A percentile compares a stretch with the other conserved stretches of the same genome.
Conservation (phyloP, 345 rosid genomes). For the Syzygium oleosum region DNA sequence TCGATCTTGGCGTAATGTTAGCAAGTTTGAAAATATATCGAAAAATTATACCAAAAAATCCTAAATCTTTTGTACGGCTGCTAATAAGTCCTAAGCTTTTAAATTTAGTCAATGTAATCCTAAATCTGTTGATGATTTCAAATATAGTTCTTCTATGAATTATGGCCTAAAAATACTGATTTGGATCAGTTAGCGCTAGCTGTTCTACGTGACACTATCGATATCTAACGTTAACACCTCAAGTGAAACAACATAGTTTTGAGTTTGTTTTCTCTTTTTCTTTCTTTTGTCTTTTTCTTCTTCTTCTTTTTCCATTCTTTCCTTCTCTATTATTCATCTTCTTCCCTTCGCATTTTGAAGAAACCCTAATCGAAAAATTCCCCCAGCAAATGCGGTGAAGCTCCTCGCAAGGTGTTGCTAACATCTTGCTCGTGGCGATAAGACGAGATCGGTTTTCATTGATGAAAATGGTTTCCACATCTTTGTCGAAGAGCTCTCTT, state of each 20-base stretch:
- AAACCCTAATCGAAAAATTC: neutral
- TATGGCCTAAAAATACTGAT: neutral
- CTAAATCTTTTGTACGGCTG: neutral
- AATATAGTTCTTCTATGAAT: neutral
- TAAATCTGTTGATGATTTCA: neutral
- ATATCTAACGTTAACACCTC: neutral
- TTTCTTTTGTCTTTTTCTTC: neutral
- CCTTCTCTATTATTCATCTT: neutral
- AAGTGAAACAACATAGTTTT: neutral
- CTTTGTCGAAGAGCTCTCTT: constrained; percentile 43
- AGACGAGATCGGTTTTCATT: constrained; percentile 52
- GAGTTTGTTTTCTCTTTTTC: neutral
- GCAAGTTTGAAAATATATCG: neutral
- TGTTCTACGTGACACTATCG: no score
- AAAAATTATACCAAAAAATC: neutral
- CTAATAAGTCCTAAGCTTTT: neutral
- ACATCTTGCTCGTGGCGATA: neutral
- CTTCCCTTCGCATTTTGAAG: neutral
- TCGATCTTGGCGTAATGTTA: neutral
- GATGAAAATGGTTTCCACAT: constrained; percentile 54
- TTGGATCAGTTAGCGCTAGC: neutral
- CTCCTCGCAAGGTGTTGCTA: neutral
- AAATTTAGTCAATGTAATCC: neutral
- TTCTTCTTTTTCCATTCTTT: neutral
- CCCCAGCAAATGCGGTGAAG: neutral